Evolutionary conservation across 352 stramenopile genomes (phyloP).

Genomic region (Globisporangium splendens): DNA sequence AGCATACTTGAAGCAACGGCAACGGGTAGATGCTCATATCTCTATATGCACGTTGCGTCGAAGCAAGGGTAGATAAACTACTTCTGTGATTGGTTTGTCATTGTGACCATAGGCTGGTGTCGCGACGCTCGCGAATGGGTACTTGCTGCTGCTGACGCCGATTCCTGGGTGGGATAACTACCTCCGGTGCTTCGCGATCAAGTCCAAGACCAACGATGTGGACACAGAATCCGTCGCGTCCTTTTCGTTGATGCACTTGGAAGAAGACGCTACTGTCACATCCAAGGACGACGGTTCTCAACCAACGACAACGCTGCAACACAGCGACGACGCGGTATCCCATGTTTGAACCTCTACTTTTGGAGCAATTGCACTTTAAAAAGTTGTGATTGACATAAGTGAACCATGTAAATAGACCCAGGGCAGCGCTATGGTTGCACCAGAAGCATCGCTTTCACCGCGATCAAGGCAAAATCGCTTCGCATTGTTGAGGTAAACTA

Average conservation of each 20-base stretch:
- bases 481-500: slow-evolving; percentile 9
- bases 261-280: not conserved
- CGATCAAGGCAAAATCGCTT: slow-evolving; percentile 5
- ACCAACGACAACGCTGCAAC: no score
- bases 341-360: no score
- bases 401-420: no score
- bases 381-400: no score
- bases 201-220: slow-evolving; percentile 23
- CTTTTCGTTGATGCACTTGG: not conserved
- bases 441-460: not conserved
- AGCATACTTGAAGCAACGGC: slow-evolving; percentile 45
- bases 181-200: slow-evolving; percentile 55
- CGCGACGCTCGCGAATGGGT: slow-evolving; percentile 32
- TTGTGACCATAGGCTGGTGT: slow-evolving; percentile 45
- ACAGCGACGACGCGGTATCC: no score
- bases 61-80: not conserved
- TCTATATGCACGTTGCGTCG: no score
- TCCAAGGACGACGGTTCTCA: not conserved
- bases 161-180: slow-evolving; percentile 30
- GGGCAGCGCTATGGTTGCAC: no score
- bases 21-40: slow-evolving; percentile 33
- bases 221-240: slow-evolving; percentile 2
- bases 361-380: no score
- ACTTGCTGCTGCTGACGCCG: slow-evolving; percentile 53
- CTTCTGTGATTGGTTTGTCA: slow-evolving; percentile 1